phyloP scores from a whole-genome alignment of 257 asterid genomes.

The Solanum medicagineum region DNA sequence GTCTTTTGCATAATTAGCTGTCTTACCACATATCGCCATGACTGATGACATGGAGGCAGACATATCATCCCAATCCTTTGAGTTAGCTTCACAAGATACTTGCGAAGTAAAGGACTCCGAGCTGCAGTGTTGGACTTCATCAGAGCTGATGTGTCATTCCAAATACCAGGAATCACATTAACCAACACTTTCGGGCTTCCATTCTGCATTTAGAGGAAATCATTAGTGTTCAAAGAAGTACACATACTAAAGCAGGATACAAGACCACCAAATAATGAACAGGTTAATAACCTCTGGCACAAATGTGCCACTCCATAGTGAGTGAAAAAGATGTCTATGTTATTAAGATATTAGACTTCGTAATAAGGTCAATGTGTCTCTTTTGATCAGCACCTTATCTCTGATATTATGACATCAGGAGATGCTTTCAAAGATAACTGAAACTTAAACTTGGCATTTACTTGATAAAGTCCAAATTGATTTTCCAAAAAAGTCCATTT shows the following conservation, averaged over 20 bases:
- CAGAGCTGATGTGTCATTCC: constrained; percentile 58
- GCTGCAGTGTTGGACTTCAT: constrained; percentile 59
- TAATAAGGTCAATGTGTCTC: not conserved
- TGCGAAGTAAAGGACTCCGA: constrained; percentile 89
- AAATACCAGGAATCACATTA: constrained; percentile 54
- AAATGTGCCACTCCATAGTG: not conserved
- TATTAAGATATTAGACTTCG: not conserved
- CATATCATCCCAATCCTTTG: constrained; percentile 80
- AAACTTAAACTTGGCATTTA: not conserved
- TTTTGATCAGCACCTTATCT: not conserved
- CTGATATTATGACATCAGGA: not conserved
- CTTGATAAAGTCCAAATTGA: not conserved
- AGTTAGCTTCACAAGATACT: constrained; percentile 73
- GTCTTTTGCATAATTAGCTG: not conserved
- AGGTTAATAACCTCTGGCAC: not conserved
- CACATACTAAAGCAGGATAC: not conserved
- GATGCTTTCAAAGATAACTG: not conserved
- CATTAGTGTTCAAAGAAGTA: not conserved
- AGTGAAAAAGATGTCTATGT: not conserved
- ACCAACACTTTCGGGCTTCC: constrained; percentile 63
- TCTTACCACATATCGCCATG: constrained; percentile 94
- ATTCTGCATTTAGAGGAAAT: constrained; percentile 32
- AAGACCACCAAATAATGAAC: not conserved
- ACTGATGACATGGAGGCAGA: constrained; percentile 66
- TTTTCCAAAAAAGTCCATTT: not conserved